phyloP scores from a whole-genome alignment of 192 early-diverging fungal species.

The Dissophora globulifera region DNA sequence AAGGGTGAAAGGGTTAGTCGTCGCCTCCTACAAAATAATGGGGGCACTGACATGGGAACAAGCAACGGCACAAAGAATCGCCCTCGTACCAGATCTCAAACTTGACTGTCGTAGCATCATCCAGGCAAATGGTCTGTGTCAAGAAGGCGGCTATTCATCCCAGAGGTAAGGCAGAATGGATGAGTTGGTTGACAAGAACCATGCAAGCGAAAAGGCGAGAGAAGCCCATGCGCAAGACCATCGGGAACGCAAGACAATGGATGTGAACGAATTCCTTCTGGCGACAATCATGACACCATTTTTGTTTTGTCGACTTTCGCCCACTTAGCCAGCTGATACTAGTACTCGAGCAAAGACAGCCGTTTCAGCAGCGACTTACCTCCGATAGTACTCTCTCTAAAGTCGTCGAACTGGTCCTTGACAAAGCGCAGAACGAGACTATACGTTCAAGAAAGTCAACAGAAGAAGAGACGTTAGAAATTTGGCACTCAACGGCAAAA shows the following conservation, averaged over 20 bases:
- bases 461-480: not conserved
- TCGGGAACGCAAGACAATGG: too few relatives aligned
- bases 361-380: conserved; percentile 60
- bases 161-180: not conserved
- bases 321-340: too few relatives aligned
- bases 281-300: conserved; percentile 17
- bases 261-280: too few relatives aligned
- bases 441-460: conserved; percentile 52
- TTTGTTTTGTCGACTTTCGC: conserved; percentile 26
- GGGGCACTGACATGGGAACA: too few relatives aligned
- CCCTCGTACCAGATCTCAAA: conserved; percentile 87
- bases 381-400: conserved; percentile 93
- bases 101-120: conserved; percentile 90
- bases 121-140: conserved; percentile 85
- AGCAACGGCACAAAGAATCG: not conserved
- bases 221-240: too few relatives aligned
- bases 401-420: conserved; percentile 93
- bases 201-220: not conserved
- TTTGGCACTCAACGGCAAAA: too few relatives aligned
- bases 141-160: conserved; percentile 67
- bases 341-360: too few relatives aligned
- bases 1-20: too few relatives aligned
- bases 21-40: too few relatives aligned
- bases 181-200: too few relatives aligned
- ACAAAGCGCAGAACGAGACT: conserved; percentile 88